phyloP scores from a whole-genome alignment of 2,329 filamentous ascomycete species.

The Elsinoe necatrix region DNA sequence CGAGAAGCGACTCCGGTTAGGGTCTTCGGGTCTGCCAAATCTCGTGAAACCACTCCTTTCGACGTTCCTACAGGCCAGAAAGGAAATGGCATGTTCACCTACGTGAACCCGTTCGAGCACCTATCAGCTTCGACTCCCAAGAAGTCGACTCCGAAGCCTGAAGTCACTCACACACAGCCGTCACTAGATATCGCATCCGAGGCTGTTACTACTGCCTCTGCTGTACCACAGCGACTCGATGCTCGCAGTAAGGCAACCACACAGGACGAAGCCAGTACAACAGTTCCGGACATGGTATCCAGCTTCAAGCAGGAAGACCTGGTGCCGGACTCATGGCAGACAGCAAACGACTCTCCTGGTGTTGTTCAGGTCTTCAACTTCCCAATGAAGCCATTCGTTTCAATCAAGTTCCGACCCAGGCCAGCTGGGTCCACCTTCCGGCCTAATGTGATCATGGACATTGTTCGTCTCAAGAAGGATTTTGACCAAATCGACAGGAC shows the following conservation, averaged over 20 bases:
- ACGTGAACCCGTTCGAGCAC: slow-evolving; percentile 65
- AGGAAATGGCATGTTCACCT: slow-evolving; percentile 51
- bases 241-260: neutral
- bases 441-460: slow-evolving; percentile 77
- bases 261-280: slow-evolving; percentile 19
- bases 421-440: slow-evolving; percentile 57
- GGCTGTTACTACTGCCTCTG: neutral
- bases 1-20: slow-evolving; percentile 25
- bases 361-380: slow-evolving; percentile 71
- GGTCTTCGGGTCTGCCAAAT: slow-evolving; percentile 24
- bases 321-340: slow-evolving; percentile 86
- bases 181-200: neutral
- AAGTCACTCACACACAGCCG: slow-evolving; percentile 27
- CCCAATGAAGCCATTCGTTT: slow-evolving; percentile 92
- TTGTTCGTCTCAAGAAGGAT: slow-evolving; percentile 90
- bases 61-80: slow-evolving; percentile 31
- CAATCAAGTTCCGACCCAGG: slow-evolving; percentile 61
- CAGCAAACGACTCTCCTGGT: slow-evolving; percentile 57
- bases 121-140: slow-evolving; percentile 56
- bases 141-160: slow-evolving; percentile 46
- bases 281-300: slow-evolving; percentile 12
- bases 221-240: neutral
- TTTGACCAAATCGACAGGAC: slow-evolving; percentile 97
- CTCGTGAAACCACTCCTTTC: slow-evolving; percentile 29
- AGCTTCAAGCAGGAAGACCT: slow-evolving; percentile 30